phyloP scores from a whole-genome alignment of 2,329 filamentous ascomycete genomes.

The Aspergillus sojae region DNA sequence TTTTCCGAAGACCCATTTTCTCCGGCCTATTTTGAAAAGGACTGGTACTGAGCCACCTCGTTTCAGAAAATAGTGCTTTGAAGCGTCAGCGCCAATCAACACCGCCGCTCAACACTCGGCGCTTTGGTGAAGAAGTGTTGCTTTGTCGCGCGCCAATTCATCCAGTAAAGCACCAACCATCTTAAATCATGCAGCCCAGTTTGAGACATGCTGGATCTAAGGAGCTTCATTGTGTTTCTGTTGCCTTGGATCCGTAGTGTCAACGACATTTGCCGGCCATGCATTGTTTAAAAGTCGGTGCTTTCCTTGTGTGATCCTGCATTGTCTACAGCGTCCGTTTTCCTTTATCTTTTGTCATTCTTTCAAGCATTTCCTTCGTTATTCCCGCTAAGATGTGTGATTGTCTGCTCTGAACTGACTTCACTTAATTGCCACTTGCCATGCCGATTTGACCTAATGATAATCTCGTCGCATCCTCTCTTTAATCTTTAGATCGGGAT shows the following conservation, averaged over 20 bases:
- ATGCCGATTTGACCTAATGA: neutral
- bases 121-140: neutral
- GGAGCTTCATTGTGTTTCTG: neutral
- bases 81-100: conserved; percentile 13
- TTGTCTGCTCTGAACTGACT: conserved; percentile 2
- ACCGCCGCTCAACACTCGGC: neutral
- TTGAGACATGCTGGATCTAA: neutral
- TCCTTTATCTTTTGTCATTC: neutral
- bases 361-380: conserved; percentile 4
- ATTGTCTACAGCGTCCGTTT: neutral
- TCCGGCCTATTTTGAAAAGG: neutral
- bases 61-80: conserved; percentile 11
- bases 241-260: neutral
- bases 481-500: neutral
- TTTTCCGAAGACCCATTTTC: neutral
- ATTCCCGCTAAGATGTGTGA: neutral
- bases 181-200: neutral
- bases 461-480: conserved; percentile 8
- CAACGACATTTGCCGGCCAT: neutral
- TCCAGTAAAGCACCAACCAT: conserved; percentile 15
- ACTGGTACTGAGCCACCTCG: neutral
- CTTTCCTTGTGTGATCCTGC: neutral
- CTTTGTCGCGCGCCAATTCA: conserved; percentile 23
- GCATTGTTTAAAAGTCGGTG: conserved; percentile 3
- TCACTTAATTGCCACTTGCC: neutral